Evolutionary conservation across 164 flowering plant species (phyloP), one percentile per base, ranked within the genome.

Genomic region (Macadamia integrifolia): DNA sequence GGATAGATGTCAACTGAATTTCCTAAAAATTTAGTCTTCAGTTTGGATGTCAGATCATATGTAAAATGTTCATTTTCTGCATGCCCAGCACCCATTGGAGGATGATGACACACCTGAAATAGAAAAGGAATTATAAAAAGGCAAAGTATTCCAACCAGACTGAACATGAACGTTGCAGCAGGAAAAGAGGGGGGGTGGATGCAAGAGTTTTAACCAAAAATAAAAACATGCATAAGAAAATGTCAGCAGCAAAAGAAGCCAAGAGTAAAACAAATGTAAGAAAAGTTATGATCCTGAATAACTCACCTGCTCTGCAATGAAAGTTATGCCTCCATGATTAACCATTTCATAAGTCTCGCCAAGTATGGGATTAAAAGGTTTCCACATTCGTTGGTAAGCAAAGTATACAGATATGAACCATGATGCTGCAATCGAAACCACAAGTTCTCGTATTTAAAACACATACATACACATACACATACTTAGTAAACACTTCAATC

Each of bases 341-440:
- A 68, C 80, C 90, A 92, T 77, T 80, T 92, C 98, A 78, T 85
- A 92, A 60, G 98, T 90, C 76, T 92, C 98, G 13, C 98, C 96
- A 78, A 92, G 94, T 75, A 92, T 88, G 52, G 98, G 96, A 81
- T 92, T 88, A 68, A 92, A 92, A 46, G 96, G 98, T 80, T 90
- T 92, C 91, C 92, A 90, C 46, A 88, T 79, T 43, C 96, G 72
- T 77, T 84, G 90, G 43, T 64, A 82, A 12, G 91, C 94, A 78
- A 72, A 83, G 72, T 90, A 92, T 44, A 92, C 90, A 71, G 96
- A 90, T 71, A 90, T 80, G 44, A 85, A 86, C 94, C 92, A 90
- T 59, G 97, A 81, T 58, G 93, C 97, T 88, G 83, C 68, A 84
- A 62, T 35, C 1, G 43, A 48, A 64, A 71, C 49, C 58, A 53